Evolutionary conservation across 2,329 filamentous ascomycete species (phyloP).

Genomic region (Thermochaetoides dissita): DNA sequence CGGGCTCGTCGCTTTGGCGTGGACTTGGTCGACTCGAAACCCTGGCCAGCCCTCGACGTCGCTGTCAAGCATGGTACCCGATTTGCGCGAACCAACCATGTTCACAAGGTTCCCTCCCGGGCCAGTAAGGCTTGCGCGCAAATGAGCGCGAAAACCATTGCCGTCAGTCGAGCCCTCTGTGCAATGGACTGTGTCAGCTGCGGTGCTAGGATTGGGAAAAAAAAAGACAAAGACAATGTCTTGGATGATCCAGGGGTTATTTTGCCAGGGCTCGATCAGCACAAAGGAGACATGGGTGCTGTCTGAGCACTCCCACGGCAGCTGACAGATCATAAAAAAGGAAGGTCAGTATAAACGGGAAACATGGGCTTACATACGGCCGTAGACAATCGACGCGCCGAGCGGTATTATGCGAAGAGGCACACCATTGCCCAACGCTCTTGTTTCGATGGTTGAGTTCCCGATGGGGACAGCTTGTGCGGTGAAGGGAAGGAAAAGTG

Average conservation of each 20-base stretch:
- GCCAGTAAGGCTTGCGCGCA: conserved; percentile 19
- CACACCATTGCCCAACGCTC: conserved; percentile 11
- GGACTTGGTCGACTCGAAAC: conserved; percentile 26
- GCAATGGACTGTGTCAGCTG: background rate
- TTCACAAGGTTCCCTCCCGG: conserved; percentile 22
- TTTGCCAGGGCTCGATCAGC: too few species aligned
- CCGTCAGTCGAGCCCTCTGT: conserved; percentile 19
- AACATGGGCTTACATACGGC: conserved; percentile 8
- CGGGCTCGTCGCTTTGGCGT: conserved; percentile 18
- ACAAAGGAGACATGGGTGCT: too few species aligned
- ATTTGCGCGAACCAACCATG: conserved; percentile 27
- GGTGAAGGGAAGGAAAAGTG: too few species aligned
- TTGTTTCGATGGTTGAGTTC: background rate
- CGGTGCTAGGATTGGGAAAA: background rate
- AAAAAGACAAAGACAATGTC: background rate
- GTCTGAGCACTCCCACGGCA: too few species aligned
- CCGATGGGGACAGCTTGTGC: too few species aligned
- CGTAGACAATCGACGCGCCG: conserved; percentile 30
- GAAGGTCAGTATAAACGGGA: background rate
- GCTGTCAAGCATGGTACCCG: conserved; percentile 27
- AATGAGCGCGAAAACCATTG: conserved; percentile 26
- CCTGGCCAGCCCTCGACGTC: conserved; percentile 32
- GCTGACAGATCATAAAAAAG: background rate
- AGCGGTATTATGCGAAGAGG: conserved; percentile 30
- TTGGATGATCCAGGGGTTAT: too few species aligned